Evolutionary conservation across 768 basidiomycete genomes (phyloP), one percentile per base, ranked within the genome.

Genomic region (Rhizopogon vulgaris): DNA sequence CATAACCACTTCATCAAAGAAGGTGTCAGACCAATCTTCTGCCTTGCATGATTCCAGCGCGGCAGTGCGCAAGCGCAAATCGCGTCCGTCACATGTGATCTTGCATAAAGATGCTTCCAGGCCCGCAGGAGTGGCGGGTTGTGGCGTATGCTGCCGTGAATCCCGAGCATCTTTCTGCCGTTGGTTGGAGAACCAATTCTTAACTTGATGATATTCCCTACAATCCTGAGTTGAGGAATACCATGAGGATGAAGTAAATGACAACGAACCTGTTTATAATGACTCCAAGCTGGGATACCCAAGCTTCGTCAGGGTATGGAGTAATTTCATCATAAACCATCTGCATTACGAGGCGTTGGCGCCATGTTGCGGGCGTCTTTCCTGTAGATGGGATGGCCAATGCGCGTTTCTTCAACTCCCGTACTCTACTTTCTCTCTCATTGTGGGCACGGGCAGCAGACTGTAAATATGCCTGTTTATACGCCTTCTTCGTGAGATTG

Each of bases 131-230:
- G 59, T 48, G n/a, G 66, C 57, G 52, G 64, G 64, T 27, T 68
- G 66, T 28, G 67, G 68, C 8, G 66, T 68, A 41, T 70, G 68
- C 10, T 55, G 56, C 15, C 67, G 68, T 0, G 67, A 68, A 51
- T 68, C 67, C 10, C 67, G 68, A 30, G 73, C 65, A 51, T 72
- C 72, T 56, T 76, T 71, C 52, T 76, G 82, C 39, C 82, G 74
- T 65, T 82, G 76, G 63, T 84, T 84, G 4, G 80, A 80, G 54
- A 84, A 84, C 82, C 82, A 84, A 56, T 82, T 82, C 66, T 79
- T 82, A 50, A 83, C 75, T 64, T 82, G 81, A 58, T 76, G 77
- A 59, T 78, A 79, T 43, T 80, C 75, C 56, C 80, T 81, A 61
- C 43, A 32, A 43, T 1, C 22, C 38, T 58, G 40, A 61, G 59